These are phyloP conservation scores for Pterocarpus santalinus DNA, from an alignment of 306 rosid genomes.

Conservation along the genomic window DNA sequence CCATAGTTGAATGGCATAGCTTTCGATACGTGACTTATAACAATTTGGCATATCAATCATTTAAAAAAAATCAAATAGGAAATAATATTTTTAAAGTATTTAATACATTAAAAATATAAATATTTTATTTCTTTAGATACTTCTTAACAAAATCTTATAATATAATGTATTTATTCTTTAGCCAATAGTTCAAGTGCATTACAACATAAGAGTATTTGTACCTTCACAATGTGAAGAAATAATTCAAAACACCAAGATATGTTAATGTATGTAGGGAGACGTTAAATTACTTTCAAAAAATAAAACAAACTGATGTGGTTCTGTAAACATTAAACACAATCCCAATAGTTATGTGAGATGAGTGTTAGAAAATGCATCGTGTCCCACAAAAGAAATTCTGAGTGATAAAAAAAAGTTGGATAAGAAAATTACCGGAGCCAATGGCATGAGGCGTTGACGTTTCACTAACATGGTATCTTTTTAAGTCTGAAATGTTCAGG, in stretches of 20 bases:
- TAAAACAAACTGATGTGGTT: too few species aligned
- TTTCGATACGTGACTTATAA: not conserved
- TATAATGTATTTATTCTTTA: not conserved
- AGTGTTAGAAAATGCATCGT: too few species aligned
- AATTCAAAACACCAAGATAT: not conserved
- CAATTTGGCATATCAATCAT: not conserved
- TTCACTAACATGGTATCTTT: conserved; percentile 22
- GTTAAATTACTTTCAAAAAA: too few species aligned
- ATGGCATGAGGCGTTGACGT: conserved; percentile 26
- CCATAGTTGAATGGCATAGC: too few species aligned
- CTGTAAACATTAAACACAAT: not conserved
- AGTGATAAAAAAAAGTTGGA: not conserved
- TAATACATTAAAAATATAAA: too few species aligned
- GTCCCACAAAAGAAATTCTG: too few species aligned
- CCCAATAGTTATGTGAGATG: not conserved
- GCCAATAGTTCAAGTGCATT: conserved; percentile 25
- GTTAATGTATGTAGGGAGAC: too few species aligned
- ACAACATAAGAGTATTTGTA: conserved; percentile 1
- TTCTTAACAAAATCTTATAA: too few species aligned
- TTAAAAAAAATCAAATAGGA: too few species aligned
- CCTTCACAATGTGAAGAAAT: not conserved
- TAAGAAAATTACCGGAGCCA: not conserved
- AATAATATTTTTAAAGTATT: too few species aligned
- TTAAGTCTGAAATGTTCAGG: conserved; percentile 29
- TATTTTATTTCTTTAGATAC: too few species aligned